Conservation (phyloP, 140 eudicot species). For the Stevia rebaudiana region DNA sequence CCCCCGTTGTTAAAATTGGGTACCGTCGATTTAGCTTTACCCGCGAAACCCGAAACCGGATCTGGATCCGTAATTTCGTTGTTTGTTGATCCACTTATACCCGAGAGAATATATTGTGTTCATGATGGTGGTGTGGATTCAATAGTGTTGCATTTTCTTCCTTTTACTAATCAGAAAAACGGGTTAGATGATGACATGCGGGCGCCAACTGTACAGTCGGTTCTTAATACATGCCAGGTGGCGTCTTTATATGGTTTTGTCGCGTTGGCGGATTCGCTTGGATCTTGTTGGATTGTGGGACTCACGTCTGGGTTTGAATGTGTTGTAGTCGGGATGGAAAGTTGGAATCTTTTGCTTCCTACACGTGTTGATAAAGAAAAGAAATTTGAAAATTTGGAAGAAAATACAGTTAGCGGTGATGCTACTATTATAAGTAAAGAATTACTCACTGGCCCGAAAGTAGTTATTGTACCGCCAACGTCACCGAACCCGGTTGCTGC, state of each 20-base stretch:
- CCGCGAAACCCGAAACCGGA: slow-evolving; percentile 31
- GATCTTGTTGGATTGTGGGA: slow-evolving; percentile 89
- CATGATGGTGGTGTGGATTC: slow-evolving; percentile 96
- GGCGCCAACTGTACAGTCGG: slow-evolving; percentile 74
- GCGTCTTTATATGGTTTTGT: slow-evolving; percentile 72
- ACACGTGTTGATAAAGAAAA: slow-evolving; percentile 36
- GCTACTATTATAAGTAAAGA: slow-evolving; percentile 77
- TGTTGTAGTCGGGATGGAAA: slow-evolving; percentile 81
- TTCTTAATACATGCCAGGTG: slow-evolving; percentile 66
- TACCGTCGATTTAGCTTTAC: slow-evolving; percentile 81
- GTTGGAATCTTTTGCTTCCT: slow-evolving; percentile 72
- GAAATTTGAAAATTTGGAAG: slow-evolving; percentile 27
- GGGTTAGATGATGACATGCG: slow-evolving; percentile 61
- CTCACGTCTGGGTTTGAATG: slow-evolving; percentile 67
- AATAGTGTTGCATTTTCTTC: slow-evolving; percentile 76
- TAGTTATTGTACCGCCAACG: slow-evolving; percentile 62
- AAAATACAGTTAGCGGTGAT: slow-evolving; percentile 28
- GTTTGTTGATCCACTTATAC: slow-evolving; percentile 72
- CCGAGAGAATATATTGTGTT: slow-evolving; percentile 67
- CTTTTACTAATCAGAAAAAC: slow-evolving; percentile 72
- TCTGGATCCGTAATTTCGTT: slow-evolving; percentile 40
- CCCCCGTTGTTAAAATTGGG: slow-evolving; percentile 85
- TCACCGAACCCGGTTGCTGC: slow-evolving; percentile 57
- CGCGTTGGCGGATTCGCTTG: slow-evolving; percentile 78
- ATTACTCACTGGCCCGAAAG: slow-evolving; percentile 80